These are phyloP conservation scores for Cladophialophora bantiana DNA, from an alignment of 2,329 filamentous ascomycete species.

Conservation along the genomic window DNA sequence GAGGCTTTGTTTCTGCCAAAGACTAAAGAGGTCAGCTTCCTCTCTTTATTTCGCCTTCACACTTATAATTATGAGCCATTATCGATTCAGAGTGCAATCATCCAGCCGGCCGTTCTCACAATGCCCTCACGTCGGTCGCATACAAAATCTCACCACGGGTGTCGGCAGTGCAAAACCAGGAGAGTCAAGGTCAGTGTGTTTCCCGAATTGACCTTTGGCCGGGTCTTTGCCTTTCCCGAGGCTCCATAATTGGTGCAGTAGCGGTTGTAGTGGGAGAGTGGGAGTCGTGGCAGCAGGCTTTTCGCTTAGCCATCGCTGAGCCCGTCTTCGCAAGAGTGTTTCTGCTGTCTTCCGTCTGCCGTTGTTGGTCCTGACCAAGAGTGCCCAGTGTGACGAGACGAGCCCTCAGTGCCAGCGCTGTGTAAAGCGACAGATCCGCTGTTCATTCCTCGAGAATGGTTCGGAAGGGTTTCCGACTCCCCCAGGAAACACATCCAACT, in stretches of 20 bases:
- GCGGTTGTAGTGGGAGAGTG: neutral
- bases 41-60: neutral
- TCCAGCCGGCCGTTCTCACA: neutral
- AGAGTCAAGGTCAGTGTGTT: constrained; percentile 40
- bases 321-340: neutral
- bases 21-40: constrained; percentile 15
- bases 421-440: constrained; percentile 40
- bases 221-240: constrained; percentile 11
- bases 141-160: constrained; percentile 42
- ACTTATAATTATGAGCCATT: neutral
- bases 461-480: constrained; percentile 33
- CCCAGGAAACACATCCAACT: constrained; percentile 20
- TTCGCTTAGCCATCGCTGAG: constrained; percentile 10
- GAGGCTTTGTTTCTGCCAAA: constrained; percentile 11
- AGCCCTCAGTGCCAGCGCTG: constrained; percentile 40
- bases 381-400: constrained; percentile 38
- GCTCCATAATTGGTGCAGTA: constrained; percentile 24
- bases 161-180: constrained; percentile 40
- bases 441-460: constrained; percentile 38
- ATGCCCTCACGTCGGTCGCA: constrained; percentile 41
- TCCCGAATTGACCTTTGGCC: neutral
- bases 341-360: constrained; percentile 2
- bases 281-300: constrained; percentile 6
- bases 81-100: neutral
- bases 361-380: constrained; percentile 5